These are phyloP conservation scores for Mucor racemosus DNA, from an alignment of 371 early-diverging fungal species.

Conservation along the genomic window DNA sequence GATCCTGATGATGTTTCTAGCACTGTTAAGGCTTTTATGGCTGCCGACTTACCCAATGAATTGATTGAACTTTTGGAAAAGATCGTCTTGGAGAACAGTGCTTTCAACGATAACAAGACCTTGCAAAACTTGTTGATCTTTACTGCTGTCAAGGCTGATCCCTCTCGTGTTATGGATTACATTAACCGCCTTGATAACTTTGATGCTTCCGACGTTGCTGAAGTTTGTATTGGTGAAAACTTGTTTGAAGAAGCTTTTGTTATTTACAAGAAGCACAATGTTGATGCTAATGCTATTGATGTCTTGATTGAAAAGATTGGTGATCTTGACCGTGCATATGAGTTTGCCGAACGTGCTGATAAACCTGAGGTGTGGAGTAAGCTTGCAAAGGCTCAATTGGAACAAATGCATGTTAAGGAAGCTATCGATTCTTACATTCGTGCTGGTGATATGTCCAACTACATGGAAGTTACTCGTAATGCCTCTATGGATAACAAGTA, in stretches of 20 bases:
- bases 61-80: constrained; percentile 96
- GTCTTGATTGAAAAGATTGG: constrained; percentile 92
- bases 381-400: constrained; percentile 94
- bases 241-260: constrained; percentile 95
- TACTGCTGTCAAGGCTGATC: constrained; percentile 96
- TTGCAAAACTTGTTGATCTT: constrained; percentile 96
- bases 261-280: constrained; percentile 92
- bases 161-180: constrained; percentile 92
- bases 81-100: constrained; percentile 88
- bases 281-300: constrained; percentile 83
- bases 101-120: constrained; percentile 95
- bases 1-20: constrained; percentile 97
- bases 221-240: constrained; percentile 86
- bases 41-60: constrained; percentile 93
- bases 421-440: constrained; percentile 96
- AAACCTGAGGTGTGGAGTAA: constrained; percentile 92
- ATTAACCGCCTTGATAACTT: constrained; percentile 92
- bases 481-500: constrained; percentile 84
- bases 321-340: constrained; percentile 93
- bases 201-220: constrained; percentile 96
- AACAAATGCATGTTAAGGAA: constrained; percentile 88
- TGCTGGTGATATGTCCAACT: constrained; percentile 91
- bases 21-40: constrained; percentile 98
- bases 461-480: constrained; percentile 84
- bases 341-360: constrained; percentile 93